Evolutionary conservation across 148 eudicot genomes (phyloP), one percentile per base, ranked within the genome.

Genomic region (Fagopyrum tataricum): DNA sequence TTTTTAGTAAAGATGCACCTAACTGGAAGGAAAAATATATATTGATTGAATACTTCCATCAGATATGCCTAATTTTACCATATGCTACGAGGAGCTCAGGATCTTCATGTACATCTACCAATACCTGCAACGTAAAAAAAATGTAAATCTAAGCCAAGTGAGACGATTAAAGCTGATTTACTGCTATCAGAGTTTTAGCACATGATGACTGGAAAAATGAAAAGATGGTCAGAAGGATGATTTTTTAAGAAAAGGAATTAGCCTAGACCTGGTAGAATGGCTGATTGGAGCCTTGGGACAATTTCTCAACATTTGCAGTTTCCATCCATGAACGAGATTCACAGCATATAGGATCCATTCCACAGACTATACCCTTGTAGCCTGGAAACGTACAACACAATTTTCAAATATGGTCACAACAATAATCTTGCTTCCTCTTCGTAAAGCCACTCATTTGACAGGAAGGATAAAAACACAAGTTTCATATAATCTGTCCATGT

Each of bases 321-420:
- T 90, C 96, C 86, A 87, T 95, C 98, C 98, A 95, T 12, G 89
- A 80, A 80, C 79, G 87, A 76, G 98, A 85, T 81, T 95, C 98
- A 80, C 93, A 88, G 79, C 98, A 95, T 61, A 95, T 86, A 49
- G 98, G 98, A 86, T 95, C 97, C 98, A 95, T 90, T 72, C 98
- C 98, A 81, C 97, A 95, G 73, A 95, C 80, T 26, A 95, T 93
- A 72, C 89, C 98, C 72, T 82, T 88, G 71, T 95, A 95, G 49
- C 93, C 98, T 95, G 73, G 24, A 72, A 76, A 74, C 55, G 69
- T 7, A 64, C 13, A 31, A 10, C 44, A 39, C 37, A 31, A 31
- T 31, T 31, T 31, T 31, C 37, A 31, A 1, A 18, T 64, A 31
- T 64, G 69, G 39, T 5, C 69, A 64, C 13, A 31, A 6, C 18